Evolutionary conservation across 2,329 filamentous ascomycete species (phyloP).

Genomic region (Colletotrichum camelliae): DNA sequence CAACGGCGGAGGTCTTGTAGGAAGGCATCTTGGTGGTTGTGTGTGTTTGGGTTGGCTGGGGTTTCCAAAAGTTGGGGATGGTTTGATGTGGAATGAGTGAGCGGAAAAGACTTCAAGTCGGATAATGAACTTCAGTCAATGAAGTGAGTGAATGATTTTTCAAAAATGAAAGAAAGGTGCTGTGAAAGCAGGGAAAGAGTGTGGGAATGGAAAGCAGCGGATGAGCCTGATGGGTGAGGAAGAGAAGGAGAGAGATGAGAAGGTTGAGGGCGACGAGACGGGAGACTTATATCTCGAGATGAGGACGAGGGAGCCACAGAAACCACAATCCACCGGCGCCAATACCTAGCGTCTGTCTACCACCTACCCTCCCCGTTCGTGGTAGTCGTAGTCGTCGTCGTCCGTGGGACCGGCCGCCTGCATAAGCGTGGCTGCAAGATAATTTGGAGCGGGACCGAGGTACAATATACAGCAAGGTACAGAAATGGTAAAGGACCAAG

Average conservation of each 20-base stretch:
- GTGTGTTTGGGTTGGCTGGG: not conserved
- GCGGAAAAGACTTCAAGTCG: slow-evolving; percentile 17
- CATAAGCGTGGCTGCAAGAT: not conserved
- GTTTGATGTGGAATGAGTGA: not conserved
- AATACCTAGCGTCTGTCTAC: not conserved
- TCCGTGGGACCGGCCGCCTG: not conserved
- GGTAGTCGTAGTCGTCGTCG: not conserved
- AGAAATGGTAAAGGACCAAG: no score
- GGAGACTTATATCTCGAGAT: slow-evolving; percentile 20
- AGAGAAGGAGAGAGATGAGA: not conserved
- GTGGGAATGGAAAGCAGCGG: slow-evolving; percentile 20
- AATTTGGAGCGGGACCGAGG: slow-evolving; percentile 13
- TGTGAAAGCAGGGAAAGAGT: slow-evolving; percentile 18
- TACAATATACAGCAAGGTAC: no score
- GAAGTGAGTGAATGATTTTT: slow-evolving; percentile 11
- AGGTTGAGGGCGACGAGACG: not conserved
- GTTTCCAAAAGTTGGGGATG: slow-evolving; percentile 9
- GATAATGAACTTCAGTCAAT: slow-evolving; percentile 22
- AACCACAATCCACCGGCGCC: not conserved
- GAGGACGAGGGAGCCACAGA: not conserved
- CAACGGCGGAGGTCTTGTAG: slow-evolving; percentile 22
- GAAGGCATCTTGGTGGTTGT: slow-evolving; percentile 26
- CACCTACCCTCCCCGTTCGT: not conserved
- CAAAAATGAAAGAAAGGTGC: slow-evolving; percentile 19
- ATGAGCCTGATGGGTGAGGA: slow-evolving; percentile 15